phyloP scores from a whole-genome alignment of 805 yeast genomes.

The Wickerhamomyces silvicola region DNA sequence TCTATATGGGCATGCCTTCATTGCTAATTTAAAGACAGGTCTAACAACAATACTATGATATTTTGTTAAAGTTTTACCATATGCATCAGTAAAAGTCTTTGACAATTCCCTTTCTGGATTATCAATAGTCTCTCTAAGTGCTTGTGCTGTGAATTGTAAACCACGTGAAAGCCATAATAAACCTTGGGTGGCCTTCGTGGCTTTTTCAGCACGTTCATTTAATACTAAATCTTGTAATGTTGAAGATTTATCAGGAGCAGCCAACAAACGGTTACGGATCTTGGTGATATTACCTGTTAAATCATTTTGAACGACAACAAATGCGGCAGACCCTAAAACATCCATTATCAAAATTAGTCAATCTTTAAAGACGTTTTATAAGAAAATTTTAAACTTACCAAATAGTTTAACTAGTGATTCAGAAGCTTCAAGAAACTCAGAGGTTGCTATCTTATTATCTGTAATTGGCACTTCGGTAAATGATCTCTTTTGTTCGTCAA shows the following conservation, averaged over 20 bases:
- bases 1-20: constrained; percentile 93
- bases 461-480: constrained; percentile 68
- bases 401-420: constrained; percentile 79
- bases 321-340: constrained; percentile 78
- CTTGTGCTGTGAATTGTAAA: constrained; percentile 82
- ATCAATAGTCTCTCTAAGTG: constrained; percentile 73
- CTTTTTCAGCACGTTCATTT: constrained; percentile 57
- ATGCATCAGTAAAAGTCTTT: constrained; percentile 78
- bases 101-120: constrained; percentile 58
- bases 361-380: not conserved
- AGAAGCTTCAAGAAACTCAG: constrained; percentile 74
- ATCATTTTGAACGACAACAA: constrained; percentile 77
- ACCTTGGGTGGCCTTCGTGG: constrained; percentile 84
- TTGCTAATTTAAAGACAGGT: constrained; percentile 87
- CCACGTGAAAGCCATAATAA: constrained; percentile 84
- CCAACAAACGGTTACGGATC: constrained; percentile 57
- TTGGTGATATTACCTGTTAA: constrained; percentile 82
- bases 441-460: constrained; percentile 61
- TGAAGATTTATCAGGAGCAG: constrained; percentile 54
- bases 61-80: constrained; percentile 70
- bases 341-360: constrained; percentile 36
- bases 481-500: constrained; percentile 69
- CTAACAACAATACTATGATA: constrained; percentile 77
- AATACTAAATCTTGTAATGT: constrained; percentile 75
- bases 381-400: constrained; percentile 32